These are phyloP conservation scores for Royoungia palumana DNA, from an alignment of 768 basidiomycete species.

Conservation along the genomic window DNA sequence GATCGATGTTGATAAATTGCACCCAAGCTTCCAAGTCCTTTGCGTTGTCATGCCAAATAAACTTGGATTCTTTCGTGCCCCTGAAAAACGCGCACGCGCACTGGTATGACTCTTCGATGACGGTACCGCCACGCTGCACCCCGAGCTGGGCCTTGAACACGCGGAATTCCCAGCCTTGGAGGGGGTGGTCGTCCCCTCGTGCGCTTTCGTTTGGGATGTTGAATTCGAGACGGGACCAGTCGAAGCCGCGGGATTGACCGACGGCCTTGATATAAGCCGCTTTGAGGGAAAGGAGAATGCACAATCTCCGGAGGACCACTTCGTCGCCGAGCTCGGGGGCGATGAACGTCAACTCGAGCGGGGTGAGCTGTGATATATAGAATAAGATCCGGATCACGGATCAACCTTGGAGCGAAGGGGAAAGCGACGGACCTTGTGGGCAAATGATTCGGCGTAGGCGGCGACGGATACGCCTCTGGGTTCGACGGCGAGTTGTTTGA, in stretches of 20 bases:
- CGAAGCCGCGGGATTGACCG: slow-evolving; percentile 77
- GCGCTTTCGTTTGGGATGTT: slow-evolving; percentile 63
- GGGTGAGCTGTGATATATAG: slow-evolving; percentile 37
- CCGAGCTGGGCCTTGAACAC: slow-evolving; percentile 73
- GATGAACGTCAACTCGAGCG: slow-evolving; percentile 52
- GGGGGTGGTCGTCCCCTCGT: slow-evolving; percentile 61
- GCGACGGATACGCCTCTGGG: slow-evolving; percentile 56
- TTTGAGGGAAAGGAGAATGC: slow-evolving; percentile 76
- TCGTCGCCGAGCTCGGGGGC: slow-evolving; percentile 54
- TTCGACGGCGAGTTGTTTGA: slow-evolving; percentile 63
- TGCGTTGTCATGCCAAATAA: slow-evolving; percentile 66
- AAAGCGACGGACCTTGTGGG: slow-evolving; percentile 61
- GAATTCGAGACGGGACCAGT: slow-evolving; percentile 79
- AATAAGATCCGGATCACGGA: background rate
- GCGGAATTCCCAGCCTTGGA: slow-evolving; percentile 85
- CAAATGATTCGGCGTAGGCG: slow-evolving; percentile 67
- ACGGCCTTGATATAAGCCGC: slow-evolving; percentile 81
- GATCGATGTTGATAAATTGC: slow-evolving; percentile 80
- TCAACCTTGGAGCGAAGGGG: background rate
- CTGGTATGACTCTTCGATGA: slow-evolving; percentile 66
- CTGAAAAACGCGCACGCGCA: slow-evolving; percentile 78
- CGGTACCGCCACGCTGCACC: slow-evolving; percentile 51
- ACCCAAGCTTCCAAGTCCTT: slow-evolving; percentile 77
- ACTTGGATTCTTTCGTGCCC: slow-evolving; percentile 59
- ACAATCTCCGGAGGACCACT: slow-evolving; percentile 66